Percentiles rank a stretch among this genome's conserved stretches.
These are phyloP conservation scores for Ustilago hordei DNA, from an alignment of 1,284 basidiomycete genomes.

Conservation along the genomic window DNA sequence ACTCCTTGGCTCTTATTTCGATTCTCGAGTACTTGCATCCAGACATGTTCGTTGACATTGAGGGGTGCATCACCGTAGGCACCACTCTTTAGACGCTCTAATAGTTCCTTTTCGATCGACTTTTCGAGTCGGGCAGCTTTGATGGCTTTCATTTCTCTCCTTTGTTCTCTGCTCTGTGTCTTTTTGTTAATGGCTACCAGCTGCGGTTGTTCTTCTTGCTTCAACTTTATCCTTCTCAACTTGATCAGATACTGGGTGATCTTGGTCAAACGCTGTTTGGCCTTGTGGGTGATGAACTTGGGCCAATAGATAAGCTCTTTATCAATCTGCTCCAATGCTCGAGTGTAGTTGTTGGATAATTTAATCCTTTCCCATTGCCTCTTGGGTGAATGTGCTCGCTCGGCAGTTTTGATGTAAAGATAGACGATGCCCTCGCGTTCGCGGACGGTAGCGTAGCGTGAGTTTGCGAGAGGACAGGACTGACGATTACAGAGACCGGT, in stretches of 20 bases:
- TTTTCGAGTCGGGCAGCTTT: slow-evolving; percentile 86
- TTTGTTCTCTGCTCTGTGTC: slow-evolving; percentile 91
- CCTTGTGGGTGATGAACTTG: slow-evolving; percentile 96
- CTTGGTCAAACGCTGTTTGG: slow-evolving; percentile 98
- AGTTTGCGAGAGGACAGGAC: slow-evolving; percentile 96
- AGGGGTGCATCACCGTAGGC: slow-evolving; percentile 97
- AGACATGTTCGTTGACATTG: slow-evolving; percentile 98
- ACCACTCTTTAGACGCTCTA: slow-evolving; percentile 93
- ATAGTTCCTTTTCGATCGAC: slow-evolving; percentile 93
- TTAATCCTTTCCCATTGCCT: slow-evolving; percentile 97
- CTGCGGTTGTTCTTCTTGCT: slow-evolving; percentile 82
- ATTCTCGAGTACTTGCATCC: slow-evolving; percentile 75
- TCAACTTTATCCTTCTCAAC: slow-evolving; percentile 89
- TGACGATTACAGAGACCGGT: slow-evolving; percentile 97
- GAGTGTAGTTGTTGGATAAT: slow-evolving; percentile 92
- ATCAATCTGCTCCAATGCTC: slow-evolving; percentile 85
- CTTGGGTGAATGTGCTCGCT: slow-evolving; percentile 93
- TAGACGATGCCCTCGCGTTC: slow-evolving; percentile 94
- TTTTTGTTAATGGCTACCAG: slow-evolving; percentile 97
- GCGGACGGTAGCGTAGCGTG: slow-evolving; percentile 93
- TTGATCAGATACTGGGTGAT: slow-evolving; percentile 99
- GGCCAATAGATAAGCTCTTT: slow-evolving; percentile 96
- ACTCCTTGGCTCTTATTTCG: slow-evolving; percentile 42
- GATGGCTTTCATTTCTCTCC: slow-evolving; percentile 93
- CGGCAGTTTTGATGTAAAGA: slow-evolving; percentile 98